Base-by-base conservation (phyloP, 148 eudicot genomes). In the Silene latifolia region DNA sequence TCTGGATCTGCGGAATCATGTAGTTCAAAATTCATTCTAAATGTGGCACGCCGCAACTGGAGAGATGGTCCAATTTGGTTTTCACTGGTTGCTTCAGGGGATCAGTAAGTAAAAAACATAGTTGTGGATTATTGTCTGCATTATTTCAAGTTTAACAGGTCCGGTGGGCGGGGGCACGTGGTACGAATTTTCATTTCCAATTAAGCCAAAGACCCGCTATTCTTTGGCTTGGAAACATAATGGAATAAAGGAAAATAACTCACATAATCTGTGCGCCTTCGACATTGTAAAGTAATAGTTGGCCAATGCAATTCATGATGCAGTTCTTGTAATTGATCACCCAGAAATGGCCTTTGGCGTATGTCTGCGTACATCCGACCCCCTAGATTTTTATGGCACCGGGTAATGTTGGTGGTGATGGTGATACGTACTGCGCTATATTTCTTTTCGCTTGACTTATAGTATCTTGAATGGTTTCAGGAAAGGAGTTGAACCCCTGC, bases 31-130 rank as follows among this genome's bases (percentile, higher is more conserved):
- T 67, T 75, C 66, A 67, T 85, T 66, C 78, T 85, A 21, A 88
- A 79, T 75, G 80, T 79, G 62, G 70, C 81, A 56, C 80, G 74
- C 63, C 81, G 68, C 27, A 76, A 77, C 39, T 80, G 85, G 86
- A 85, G 79, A 79, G 78, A 82, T 51, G 78, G 76, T 77, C 98
- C 98, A 15, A 81, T 93, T 83, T 93, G 98, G 98, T 88, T 91
- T 83, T 89, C 98, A 39, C 78, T 93, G 65, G 90, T 89, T 76
- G 88, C 98, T 76, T 79, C 87, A 25, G 86, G 83, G 60, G 86
- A 91, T 32, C 85, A 78, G 98, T 93, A 82, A 84, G 98, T 80
- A n/a, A 15, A 24, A 32, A 54, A n/a, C 25, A 24, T 58, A 59
- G 17, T 58, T 71, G 53, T 66, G 7, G 48, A 7, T n/a, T 23